Evolutionary conservation across 306 rosid genomes (phyloP), one percentile per base, ranked within the genome.

Genomic region (Amphicarpaea edgeworthii): DNA sequence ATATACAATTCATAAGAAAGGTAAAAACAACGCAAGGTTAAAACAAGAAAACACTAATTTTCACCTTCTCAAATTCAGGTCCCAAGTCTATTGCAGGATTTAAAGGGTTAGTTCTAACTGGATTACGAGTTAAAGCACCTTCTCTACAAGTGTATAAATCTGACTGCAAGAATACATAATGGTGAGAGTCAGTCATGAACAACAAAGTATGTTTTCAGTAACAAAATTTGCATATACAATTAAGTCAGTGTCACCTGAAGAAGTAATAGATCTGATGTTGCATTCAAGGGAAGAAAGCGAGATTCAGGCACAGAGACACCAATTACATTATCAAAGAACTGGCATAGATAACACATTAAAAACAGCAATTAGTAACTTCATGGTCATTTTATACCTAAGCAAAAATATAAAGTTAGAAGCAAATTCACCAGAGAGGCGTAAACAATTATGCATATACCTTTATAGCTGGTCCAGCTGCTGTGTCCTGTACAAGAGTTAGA

Each of bases 21-120:
- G 3, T 41, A 67, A 62, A 15, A 34, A 49, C 61, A 10, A 37
- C 63, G 24, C 45, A 64, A 38, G 57, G 42, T 55, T 19, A 77
- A 12, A 32, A 51, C 8, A 26, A 42, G 30, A 42, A 55, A 37
- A 19, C 43, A 83, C 40, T 23, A 79, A 55, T 60, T 46, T 47
- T 61, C 53, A 92, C 97, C 96, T 83, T 90, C 67, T 82, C 92
- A 84, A 90, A 90, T 77, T 90, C 93, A 19, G 90, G 90, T 43
- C 97, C 96, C 79, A 92, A 79, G 73, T 81, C 85, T 70, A 92
- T 83, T 17, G 73, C 68, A 54, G 97, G 97, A 83, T 88, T 76
- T 72, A 58, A 63, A 32, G 90, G 84, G 77, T 87, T 83, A 45
- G 83, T 77, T 87, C 96, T 90, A 40, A 87, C 84, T 40, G 90